Evolutionary conservation across 108 stramenopile species (phyloP), one percentile per base, ranked within the genome.

Genomic region (Licmophora abbreviata): DNA sequence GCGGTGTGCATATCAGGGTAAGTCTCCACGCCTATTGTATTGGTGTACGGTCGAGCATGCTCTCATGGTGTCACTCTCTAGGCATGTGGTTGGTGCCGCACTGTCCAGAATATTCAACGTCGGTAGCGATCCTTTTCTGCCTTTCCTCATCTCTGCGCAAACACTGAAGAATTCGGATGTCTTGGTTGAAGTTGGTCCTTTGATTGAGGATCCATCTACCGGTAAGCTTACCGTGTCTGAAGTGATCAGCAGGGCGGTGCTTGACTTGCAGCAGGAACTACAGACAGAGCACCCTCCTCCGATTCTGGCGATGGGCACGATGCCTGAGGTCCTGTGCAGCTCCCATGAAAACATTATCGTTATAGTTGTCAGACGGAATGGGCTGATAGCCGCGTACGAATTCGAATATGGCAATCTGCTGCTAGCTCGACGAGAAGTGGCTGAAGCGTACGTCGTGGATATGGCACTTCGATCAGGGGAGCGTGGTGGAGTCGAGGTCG

Each of bases 241-340:
- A 24, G 64, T 69, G 23, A 48, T 76, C 37, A 66, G 68, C 3
- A 68, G 72, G 58, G 64, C 69, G 24, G 46, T 74, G 34, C 63
- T 88, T 30, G 76, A 81, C 54, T 46, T 56, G 40, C 38, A 47
- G 10, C 64, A 55, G n/a, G 74, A 68, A 54, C 45, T 48, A 51
- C 49, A 52, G 12, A 37, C 59, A 20, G 69, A 77, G 24, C 68
- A 62, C 51, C 69, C 68, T 44, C 74, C 79, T 14, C 90, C 91
- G 12, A 60, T 79, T 22, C 53, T 92, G 56, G 84, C 91, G 20
- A 92, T 92, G 86, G 91, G 89, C 6, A 55, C 63, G 12, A 74
- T 69, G 33, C 91, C 91, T 4, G 79, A 84, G 61, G 75, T 77
- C 18, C 43, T 85, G 9, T 73, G 76, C 51, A 81, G 81, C 32